A percentile compares a stretch with the other conserved stretches of the same genome.
These are phyloP conservation scores for Saccharomyces hybrid DNA, from an alignment of 1,139 yeast genomes.

Conservation along the genomic window DNA sequence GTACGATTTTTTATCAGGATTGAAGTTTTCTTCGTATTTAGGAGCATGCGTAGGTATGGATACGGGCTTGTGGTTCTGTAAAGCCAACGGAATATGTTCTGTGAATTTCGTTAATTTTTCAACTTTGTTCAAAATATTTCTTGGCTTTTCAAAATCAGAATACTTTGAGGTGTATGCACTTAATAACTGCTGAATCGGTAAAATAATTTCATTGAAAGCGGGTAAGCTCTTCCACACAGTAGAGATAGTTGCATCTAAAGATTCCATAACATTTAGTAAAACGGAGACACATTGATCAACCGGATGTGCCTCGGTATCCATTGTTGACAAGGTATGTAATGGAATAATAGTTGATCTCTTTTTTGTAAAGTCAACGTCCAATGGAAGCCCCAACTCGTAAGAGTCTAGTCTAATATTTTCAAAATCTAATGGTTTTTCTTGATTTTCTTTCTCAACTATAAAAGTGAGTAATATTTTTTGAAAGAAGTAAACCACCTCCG, in stretches of 20 bases:
- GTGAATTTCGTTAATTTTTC: constrained; percentile 45
- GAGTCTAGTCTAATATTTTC: constrained; percentile 22
- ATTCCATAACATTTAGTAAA: constrained; percentile 26
- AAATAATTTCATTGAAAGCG: constrained; percentile 49
- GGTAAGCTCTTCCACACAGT: constrained; percentile 56
- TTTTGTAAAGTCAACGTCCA: constrained; percentile 8
- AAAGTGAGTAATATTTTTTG: constrained; percentile 45
- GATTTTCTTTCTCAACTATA: constrained; percentile 31
- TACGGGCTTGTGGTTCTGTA: constrained; percentile 81
- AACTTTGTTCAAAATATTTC: constrained; percentile 37
- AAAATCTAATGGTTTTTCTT: background rate
- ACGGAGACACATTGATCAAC: constrained; percentile 32
- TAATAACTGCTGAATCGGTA: constrained; percentile 27
- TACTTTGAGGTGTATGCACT: constrained; percentile 11
- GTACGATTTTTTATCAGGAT: constrained; percentile 89
- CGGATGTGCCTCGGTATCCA: constrained; percentile 12
- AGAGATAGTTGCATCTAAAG: constrained; percentile 18
- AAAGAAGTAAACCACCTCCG: constrained; percentile 63
- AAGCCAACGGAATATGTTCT: constrained; percentile 63
- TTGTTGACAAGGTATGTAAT: constrained; percentile 19
- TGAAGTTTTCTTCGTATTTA: constrained; percentile 89
- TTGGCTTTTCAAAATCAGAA: constrained; percentile 23
- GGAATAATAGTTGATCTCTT: constrained; percentile 12
- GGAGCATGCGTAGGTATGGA: constrained; percentile 85
- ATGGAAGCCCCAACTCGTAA: constrained; percentile 19